Evolutionary conservation across 2,329 filamentous ascomycete species (phyloP), one percentile per base, ranked within the genome.

Genomic region (Xenosphaeropsis pyriputrescens): DNA sequence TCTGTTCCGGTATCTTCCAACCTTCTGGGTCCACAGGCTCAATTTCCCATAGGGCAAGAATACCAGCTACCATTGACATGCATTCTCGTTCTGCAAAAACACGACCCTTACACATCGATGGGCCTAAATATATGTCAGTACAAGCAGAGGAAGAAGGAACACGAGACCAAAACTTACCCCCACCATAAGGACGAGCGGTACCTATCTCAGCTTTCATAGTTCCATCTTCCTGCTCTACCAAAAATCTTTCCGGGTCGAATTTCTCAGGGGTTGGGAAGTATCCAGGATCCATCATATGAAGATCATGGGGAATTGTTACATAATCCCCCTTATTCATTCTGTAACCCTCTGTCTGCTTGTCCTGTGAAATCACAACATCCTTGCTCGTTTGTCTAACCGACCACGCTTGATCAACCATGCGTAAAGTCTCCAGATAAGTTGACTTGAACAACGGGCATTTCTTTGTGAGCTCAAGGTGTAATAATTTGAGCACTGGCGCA

Each of bases 21-120:
- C 53, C 56, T 16, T 42, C 43, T 13, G 60, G 59, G 35, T 52
- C 53, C 1, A 55, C 59, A 0, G 67, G 60, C 38, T 67, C 56
- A 40, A 76, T 63, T 32, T 75, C 66, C 70, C 71, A 77, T 47
- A 71, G 59, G 5, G 61, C 57, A 15, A 75, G 48, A 16, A 76
- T 61, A 1, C 64, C 61, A 13, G 70, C 69, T 2, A 63, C 60
- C 33, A 71, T 64, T 17, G 63, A 53, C 32, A 75, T 45, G 14
- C 64, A 60, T 47, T 68, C 61, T 35, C 62, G 58, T 46, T 71
- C 62, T 2, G 65, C 67, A 42, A 72, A 67, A 2, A 55, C 53
- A 11, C 64, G 57, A 3, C 65, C 66, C 49, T 69, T 68, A 42
- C 65, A 70, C 45, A 66, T 64, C 15, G 57, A 55, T 18, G 56